Evolutionary conservation across 1,284 basidiomycete genomes (phyloP), one percentile per base, ranked within the genome.

Genomic region (Puccinia horiana): DNA sequence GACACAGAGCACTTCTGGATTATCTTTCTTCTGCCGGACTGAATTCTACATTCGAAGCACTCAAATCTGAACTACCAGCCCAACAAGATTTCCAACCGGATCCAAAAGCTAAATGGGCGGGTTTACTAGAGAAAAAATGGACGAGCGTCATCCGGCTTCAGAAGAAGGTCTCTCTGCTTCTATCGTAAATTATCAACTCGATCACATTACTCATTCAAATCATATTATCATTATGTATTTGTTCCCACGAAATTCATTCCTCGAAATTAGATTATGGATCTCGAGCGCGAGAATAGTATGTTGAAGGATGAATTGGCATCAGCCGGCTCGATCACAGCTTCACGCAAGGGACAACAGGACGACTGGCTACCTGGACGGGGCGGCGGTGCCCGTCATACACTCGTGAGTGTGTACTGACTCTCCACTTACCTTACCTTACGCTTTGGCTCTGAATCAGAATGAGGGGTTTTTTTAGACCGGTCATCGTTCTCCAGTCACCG

Each of bases 81-180:
- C 85, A 85, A 54, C 69, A 70, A 29, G 92, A 92, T 82, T 94
- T 94, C 86, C 89, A 90, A 12, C 91, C 92, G 26, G 93, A 95
- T 88, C 91, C 93, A 23, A 94, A 93, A 85, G 91, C 92, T 73
- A 93, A 93, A 85, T 93, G 92, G 86, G 91, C 91, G 0, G 94
- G 94, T 0, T 88, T 96, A 82, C 88, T 96, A 83, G 94, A 94
- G 88, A 96, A 95, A 91, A 96, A 96, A 87, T 96, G 94, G 94
- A 95, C 94, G 37, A 93, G 92, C 85, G 93, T 96, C 32, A 95
- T 96, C 83, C 90, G 94, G 83, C 87, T 96, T 85, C 95, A 96
- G 89, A 94, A 95, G 89, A 96, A 96, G 91, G 94, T 93, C 84
- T 18, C 14, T 47, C 37, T 29, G 32, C 26, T 35, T n/a, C 18